Base-by-base conservation (phyloP, 768 basidiomycete species). In the Rhodotorula kratochvilovae region DNA sequence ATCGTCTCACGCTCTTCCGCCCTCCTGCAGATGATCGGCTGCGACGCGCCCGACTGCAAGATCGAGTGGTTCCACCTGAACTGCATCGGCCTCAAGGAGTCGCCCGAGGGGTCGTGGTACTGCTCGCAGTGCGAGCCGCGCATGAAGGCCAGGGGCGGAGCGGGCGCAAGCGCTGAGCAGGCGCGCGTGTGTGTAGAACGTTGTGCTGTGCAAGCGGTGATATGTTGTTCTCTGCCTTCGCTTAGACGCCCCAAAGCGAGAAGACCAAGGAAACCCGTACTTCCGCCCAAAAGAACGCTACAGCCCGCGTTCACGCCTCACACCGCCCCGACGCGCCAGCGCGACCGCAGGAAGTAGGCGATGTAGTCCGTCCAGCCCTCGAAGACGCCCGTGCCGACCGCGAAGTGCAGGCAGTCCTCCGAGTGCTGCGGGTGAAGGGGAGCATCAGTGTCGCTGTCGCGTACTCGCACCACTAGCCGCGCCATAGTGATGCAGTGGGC, bases 21-120 rank as follows among this genome's bases (percentile, higher is more conserved):
- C n/a, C n/a, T n/a, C n/a, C 39, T 11, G 29, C 58, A 75, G 75
- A 76, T 76, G 75, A 76, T 76, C 61, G 75, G 71, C 43, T 76
- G 75, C 71, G 75, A 76, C 67, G 68, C 68, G 1, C 68, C 66
- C 15, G 66, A 70, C 51, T 76, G 75, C 63, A 61, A 65, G 60
- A 68, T 70, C 71, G 75, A 76, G 50, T 76, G 75, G 75, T 76
- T 76, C 71, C 75, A 76, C 61, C 61, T 76, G n/a, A 53, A 55
- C 55, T 76, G 75, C 53, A 69, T 73, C 43, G 75, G 75, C 13
- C 68, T 76, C 54, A 68, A 70, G 61, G 65, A 53, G 43, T 66
- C 68, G 15, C 75, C 75, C 23, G 71, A 76, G 10, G 75, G 71
- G 0, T 61, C 57, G 1, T 76, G 75, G 75, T 68, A 61, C 65